phyloP scores from a whole-genome alignment of 2,329 filamentous ascomycete species.

The Daldinia sp. region DNA sequence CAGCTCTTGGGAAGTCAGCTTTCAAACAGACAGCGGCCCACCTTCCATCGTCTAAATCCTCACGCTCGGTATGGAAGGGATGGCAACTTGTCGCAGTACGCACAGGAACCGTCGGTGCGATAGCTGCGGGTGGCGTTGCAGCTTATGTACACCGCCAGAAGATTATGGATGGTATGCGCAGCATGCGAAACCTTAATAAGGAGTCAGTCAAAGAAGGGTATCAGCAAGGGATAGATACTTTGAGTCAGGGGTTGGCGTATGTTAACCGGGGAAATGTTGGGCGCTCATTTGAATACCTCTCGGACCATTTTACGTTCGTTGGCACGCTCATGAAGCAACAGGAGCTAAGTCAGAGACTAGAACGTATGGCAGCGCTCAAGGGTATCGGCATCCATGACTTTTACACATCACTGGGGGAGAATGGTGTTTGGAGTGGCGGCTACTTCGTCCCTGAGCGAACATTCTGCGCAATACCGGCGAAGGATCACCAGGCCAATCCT shows the following conservation, averaged over 20 bases:
- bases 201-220: conserved; percentile 63
- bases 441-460: conserved; percentile 77
- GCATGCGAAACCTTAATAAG: conserved; percentile 61
- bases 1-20: conserved; percentile 57
- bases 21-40: conserved; percentile 46
- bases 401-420: conserved; percentile 80
- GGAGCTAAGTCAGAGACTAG: conserved; percentile 76
- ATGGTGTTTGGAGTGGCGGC: conserved; percentile 71
- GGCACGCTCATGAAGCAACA: conserved; percentile 80
- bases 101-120: conserved; percentile 84
- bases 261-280: conserved; percentile 71
- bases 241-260: conserved; percentile 67
- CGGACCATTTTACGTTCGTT: conserved; percentile 87
- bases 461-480: conserved; percentile 78
- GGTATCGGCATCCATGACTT: conserved; percentile 79
- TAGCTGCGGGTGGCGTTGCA: conserved; percentile 82
- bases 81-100: conserved; percentile 79
- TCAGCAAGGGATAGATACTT: conserved; percentile 61
- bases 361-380: conserved; percentile 69
- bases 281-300: conserved; percentile 80
- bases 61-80: conserved; percentile 61
- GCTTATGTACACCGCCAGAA: conserved; percentile 82
- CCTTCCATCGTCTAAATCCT: conserved; percentile 39
- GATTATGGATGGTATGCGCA: conserved; percentile 65
- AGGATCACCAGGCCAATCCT: conserved; percentile 56